Evolutionary conservation across 2,329 filamentous ascomycete species (phyloP), one percentile per base, ranked within the genome.

Genomic region (Hymenoscyphus fraxineus): DNA sequence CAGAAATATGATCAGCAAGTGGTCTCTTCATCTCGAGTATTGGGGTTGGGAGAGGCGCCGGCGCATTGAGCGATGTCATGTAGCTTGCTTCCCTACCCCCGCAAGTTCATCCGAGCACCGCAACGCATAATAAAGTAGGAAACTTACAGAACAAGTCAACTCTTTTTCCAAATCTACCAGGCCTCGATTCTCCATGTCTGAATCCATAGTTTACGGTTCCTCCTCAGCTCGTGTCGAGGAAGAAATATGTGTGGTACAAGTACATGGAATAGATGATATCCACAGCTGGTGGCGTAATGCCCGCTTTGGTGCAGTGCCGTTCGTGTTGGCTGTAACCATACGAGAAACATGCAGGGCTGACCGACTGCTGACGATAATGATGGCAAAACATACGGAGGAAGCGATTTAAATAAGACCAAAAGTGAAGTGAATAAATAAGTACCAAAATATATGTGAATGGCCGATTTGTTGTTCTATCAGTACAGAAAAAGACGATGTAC

Each of bases 101-200:
- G 12, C 19, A 19, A 60, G 16, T 35, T 27, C 61, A 31, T 22
- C 54, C 31, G 31, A 55, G 27, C 31, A 35, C 59, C 16, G n/a
- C 10, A 51, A 22, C n/a, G 16, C n/a, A 35, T 10, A 22, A 19
- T 16, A n/a, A 12, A 7, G 27, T 5, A 22, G 31, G 13, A 61
- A 54, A 86, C 90, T 80, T 84, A 97, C 93, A 76, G 94, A 96
- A 81, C 94, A 98, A 62, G 90, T 93, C 79, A 98, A 82, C 84
- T 99, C 95, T 78, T 89, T 94, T 80, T 97, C 95, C 72, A 97
- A 83, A 77, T 96, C 92, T n/a, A 47, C 41, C 73, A 87, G 77
- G 65, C 79, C 81, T 67, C 80, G 77, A 71, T 79, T 81, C 73
- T 80, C 77, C 69, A 80, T 76, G 72, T 82, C 82, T 82, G 85